These are phyloP conservation scores for Amanita rimosa DNA, from an alignment of 768 basidiomycete species.

Conservation along the genomic window DNA sequence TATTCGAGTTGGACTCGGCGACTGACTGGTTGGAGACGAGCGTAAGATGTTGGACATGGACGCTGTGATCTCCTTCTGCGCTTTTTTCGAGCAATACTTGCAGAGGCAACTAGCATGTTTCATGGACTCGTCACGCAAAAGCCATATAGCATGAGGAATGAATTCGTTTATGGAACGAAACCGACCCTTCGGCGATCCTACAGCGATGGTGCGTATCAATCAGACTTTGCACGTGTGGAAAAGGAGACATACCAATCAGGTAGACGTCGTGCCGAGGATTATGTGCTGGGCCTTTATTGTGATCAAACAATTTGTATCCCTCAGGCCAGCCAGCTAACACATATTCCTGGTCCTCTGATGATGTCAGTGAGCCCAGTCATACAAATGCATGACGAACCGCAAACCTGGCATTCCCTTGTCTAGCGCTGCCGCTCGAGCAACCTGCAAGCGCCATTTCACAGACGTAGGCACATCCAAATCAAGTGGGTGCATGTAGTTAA, in stretches of 20 bases:
- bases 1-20: conserved; percentile 1
- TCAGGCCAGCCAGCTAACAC: conserved; percentile 54
- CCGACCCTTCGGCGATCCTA: conserved; percentile 33
- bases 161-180: conserved; percentile 85
- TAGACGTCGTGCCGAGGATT: conserved; percentile 67
- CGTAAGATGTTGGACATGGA: conserved; percentile 18
- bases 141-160: conserved; percentile 76
- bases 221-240: neutral
- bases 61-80: conserved; percentile 61
- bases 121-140: conserved; percentile 41
- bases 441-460: conserved; percentile 45
- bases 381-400: conserved; percentile 9
- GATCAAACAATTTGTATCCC: conserved; percentile 64
- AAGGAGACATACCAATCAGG: conserved; percentile 47
- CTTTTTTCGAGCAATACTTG: conserved; percentile 65
- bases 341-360: conserved; percentile 30
- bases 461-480: conserved; percentile 35
- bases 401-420: conserved; percentile 39
- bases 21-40: conserved; percentile 7
- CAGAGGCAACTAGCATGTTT: conserved; percentile 48
- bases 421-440: conserved; percentile 29
- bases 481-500: conserved; percentile 61
- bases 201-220: conserved; percentile 10
- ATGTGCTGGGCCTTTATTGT: conserved; percentile 49
- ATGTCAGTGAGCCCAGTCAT: neutral